Evolutionary conservation across 208 protist genomes (phyloP).

Genomic region (Trypanosoma theileri): DNA sequence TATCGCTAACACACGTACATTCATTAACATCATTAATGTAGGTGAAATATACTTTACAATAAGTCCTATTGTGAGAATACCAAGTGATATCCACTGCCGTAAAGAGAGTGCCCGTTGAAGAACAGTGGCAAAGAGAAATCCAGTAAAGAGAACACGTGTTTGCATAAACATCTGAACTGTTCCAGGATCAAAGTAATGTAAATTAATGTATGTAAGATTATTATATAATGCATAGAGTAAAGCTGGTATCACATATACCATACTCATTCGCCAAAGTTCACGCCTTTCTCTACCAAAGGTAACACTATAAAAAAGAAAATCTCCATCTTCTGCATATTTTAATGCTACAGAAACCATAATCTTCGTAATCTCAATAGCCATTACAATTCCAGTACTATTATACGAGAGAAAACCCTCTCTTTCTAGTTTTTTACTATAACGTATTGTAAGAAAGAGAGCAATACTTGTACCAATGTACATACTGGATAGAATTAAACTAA

Average conservation of each 20-base stretch:
- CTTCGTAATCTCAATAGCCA: slow-evolving; percentile 55
- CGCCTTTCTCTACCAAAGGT: slow-evolving; percentile 24
- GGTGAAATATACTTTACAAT: slow-evolving; percentile 57
- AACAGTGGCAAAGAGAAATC: slow-evolving; percentile 48
- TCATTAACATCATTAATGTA: slow-evolving; percentile 20
- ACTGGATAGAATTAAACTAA: slow-evolving; percentile 35
- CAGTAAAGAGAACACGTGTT: slow-evolving; percentile 65
- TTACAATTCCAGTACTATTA: slow-evolving; percentile 45
- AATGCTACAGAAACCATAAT: slow-evolving; percentile 39
- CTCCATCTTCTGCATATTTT: slow-evolving; percentile 44
- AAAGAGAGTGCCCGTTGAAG: slow-evolving; percentile 32
- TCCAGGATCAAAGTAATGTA: slow-evolving; percentile 53
- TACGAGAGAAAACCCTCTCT: slow-evolving; percentile 21
- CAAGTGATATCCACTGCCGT: slow-evolving; percentile 53
- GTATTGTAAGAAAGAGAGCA: slow-evolving; percentile 49
- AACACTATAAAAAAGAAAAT: slow-evolving; percentile 36
- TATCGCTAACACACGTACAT: slow-evolving; percentile 36
- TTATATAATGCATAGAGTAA: slow-evolving; percentile 84
- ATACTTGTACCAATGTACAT: slow-evolving; percentile 55
- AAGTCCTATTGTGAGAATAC: slow-evolving; percentile 50
- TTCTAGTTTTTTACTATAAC: slow-evolving; percentile 41
- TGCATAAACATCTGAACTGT: slow-evolving; percentile 86
- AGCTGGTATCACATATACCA: slow-evolving; percentile 49
- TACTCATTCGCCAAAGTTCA: slow-evolving; percentile 42
- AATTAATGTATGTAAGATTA: slow-evolving; percentile 78